These are phyloP conservation scores for Nepenthes mirabilis DNA, from an alignment of 148 eudicot species.

Conservation along the genomic window DNA sequence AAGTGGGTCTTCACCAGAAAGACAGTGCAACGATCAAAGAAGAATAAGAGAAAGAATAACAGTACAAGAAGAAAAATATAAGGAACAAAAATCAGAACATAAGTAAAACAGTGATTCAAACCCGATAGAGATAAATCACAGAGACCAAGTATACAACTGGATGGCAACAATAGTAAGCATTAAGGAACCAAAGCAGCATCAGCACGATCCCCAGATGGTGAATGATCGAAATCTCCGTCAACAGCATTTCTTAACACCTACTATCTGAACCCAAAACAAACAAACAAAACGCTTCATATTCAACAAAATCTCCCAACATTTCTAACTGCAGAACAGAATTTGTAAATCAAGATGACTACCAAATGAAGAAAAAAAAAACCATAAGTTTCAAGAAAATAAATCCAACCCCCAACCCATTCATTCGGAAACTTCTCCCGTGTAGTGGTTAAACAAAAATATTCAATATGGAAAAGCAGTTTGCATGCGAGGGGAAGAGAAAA, in stretches of 20 bases:
- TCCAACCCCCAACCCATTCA: no score
- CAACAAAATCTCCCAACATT: no score
- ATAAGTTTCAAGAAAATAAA: no score
- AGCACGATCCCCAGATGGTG: constrained; percentile 60
- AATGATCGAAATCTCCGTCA: constrained; percentile 37
- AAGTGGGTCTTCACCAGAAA: no score
- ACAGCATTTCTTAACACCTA: constrained; percentile 4
- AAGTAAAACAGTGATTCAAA: constrained; percentile 1
- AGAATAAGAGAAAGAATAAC: not conserved
- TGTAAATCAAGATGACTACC: no score
- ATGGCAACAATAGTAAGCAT: constrained; percentile 24
- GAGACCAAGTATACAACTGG: constrained; percentile 36
- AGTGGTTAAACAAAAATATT: no score
- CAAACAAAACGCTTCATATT: not conserved
- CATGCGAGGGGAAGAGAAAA: no score
- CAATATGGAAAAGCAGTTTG: no score
- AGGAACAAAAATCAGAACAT: not conserved
- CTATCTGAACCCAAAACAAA: not conserved
- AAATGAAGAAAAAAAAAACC: no score
- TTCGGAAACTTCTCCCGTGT: no score
- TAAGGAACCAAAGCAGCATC: constrained; percentile 36
- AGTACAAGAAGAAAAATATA: not conserved
- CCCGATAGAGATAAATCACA: constrained; percentile 47
- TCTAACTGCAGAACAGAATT: no score
- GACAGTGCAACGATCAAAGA: not conserved